phyloP scores from a whole-genome alignment of 164 flowering plant genomes.

The Litsea cubeba region DNA sequence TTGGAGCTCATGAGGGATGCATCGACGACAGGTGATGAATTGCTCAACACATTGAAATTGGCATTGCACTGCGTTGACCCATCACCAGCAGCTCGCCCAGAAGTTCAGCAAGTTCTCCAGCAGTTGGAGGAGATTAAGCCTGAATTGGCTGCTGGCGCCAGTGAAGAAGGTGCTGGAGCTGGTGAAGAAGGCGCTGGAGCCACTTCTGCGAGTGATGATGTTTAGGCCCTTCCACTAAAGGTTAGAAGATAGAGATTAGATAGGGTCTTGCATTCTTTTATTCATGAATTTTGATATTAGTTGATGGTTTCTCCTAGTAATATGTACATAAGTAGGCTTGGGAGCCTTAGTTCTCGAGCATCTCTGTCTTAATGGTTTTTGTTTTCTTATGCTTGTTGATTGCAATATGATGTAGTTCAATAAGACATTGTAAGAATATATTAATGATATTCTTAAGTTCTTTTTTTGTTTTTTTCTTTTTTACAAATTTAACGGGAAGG shows the following conservation, averaged over 20 bases:
- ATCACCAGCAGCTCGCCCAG: constrained; percentile 73
- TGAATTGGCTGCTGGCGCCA: constrained; percentile 29
- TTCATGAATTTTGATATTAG: not conserved
- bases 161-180: constrained; percentile 11
- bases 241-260: not conserved
- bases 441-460: not conserved
- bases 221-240: not conserved
- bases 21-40: constrained; percentile 55
- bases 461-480: too few relatives aligned
- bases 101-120: constrained; percentile 60
- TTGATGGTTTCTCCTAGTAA: not conserved
- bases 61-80: constrained; percentile 93
- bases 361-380: not conserved
- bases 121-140: constrained; percentile 82
- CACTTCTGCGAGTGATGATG: not conserved
- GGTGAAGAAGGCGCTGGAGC: constrained; percentile 23
- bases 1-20: constrained; percentile 81
- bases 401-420: not conserved
- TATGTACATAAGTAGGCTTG: not conserved
- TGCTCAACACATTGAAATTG: constrained; percentile 76
- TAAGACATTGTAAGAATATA: not conserved
- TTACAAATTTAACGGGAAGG: too few relatives aligned
- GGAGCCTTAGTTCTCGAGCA: not conserved
- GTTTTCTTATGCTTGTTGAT: not conserved
- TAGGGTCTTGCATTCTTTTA: not conserved